These are phyloP conservation scores for Tulasnella sp. DNA, from an alignment of 768 basidiomycete genomes.

Conservation along the genomic window DNA sequence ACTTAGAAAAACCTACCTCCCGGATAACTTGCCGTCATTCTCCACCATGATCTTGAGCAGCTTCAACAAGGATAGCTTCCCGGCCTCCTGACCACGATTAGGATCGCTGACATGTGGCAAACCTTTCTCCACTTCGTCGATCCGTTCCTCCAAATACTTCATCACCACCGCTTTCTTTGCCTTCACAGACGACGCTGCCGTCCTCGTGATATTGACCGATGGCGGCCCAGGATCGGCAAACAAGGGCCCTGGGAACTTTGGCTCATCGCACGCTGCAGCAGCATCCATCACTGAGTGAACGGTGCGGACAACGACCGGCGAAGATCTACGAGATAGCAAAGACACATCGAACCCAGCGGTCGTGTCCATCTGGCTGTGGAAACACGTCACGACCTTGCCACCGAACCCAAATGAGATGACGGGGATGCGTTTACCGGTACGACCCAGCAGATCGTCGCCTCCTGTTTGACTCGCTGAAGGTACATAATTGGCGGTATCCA, in stretches of 20 bases:
- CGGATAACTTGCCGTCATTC: conserved; percentile 77
- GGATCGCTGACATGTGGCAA: conserved; percentile 54
- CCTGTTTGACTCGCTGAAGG: conserved; percentile 78
- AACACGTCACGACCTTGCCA: conserved; percentile 82
- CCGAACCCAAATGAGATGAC: conserved; percentile 88
- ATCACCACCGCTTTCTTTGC: conserved; percentile 71
- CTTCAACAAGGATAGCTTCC: conserved; percentile 61
- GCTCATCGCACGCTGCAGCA: conserved; percentile 45
- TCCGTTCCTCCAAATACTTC: conserved; percentile 65
- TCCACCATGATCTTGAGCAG: conserved; percentile 74
- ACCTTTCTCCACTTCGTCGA: conserved; percentile 66
- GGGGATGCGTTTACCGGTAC: conserved; percentile 58
- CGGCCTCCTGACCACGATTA: conserved; percentile 56
- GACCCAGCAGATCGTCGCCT: conserved; percentile 69
- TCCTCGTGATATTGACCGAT: conserved; percentile 56
- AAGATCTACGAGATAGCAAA: conserved; percentile 57
- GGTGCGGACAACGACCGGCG: conserved; percentile 54
- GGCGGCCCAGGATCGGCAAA: conserved; percentile 62
- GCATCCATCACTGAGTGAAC: conserved; percentile 63
- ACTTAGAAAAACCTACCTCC: conserved; percentile 58
- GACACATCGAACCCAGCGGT: conserved; percentile 71
- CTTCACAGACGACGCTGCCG: conserved; percentile 50
- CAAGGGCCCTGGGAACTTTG: conserved; percentile 77
- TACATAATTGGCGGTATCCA: conserved; percentile 39
- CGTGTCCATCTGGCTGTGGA: conserved; percentile 58